A percentile compares a stretch with the other conserved stretches of the same genome.
Evolutionary conservation across 176 grass and related monocot genomes (phyloP).

Genomic region (Aegilops sharonensis): DNA sequence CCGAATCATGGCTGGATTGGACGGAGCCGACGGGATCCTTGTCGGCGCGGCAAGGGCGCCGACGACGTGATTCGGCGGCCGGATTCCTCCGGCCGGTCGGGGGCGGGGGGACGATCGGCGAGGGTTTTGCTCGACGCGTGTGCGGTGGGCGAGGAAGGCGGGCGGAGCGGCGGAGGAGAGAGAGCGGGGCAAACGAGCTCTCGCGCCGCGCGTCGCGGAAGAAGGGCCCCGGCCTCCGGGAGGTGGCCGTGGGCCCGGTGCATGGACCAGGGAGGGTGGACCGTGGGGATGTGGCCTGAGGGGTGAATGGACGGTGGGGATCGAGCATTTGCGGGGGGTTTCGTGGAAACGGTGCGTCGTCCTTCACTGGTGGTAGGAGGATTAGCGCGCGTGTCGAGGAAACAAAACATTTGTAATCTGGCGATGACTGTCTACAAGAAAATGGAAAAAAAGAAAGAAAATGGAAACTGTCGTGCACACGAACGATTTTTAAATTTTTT

Average conservation of each 20-base stretch:
- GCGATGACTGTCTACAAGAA: no score
- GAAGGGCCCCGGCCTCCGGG: background rate
- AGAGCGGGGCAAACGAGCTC: background rate
- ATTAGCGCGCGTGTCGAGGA: background rate
- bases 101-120: background rate
- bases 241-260: background rate
- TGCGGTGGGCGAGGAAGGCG: constrained; percentile 1
- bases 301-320: background rate
- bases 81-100: background rate
- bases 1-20: background rate
- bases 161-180: background rate
- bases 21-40: background rate
- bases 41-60: background rate
- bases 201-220: background rate
- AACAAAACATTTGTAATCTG: no score
- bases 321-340: background rate
- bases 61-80: background rate
- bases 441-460: no score
- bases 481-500: no score
- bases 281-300: background rate
- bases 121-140: constrained; percentile 7
- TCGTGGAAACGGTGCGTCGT: background rate
- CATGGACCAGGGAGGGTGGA: background rate
- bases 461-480: no score
- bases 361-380: background rate